phyloP scores from a whole-genome alignment of 2,329 filamentous ascomycete genomes.

The Emmonsia crescens region DNA sequence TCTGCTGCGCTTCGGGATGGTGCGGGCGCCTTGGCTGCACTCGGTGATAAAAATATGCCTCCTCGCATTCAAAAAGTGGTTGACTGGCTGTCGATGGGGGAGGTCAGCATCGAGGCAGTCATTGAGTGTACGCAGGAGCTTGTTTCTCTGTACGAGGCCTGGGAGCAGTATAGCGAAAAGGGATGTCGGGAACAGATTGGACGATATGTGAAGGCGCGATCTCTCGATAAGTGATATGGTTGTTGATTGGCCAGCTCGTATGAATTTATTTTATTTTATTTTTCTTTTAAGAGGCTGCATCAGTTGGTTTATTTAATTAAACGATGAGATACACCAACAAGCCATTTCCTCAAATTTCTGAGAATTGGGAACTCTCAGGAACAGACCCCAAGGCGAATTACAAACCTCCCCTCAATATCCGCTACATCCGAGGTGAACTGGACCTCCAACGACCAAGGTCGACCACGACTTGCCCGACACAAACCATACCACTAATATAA shows the following conservation, averaged over 20 bases:
- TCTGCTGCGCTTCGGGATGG: conserved; percentile 28
- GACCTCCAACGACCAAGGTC: not conserved
- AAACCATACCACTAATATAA: not conserved
- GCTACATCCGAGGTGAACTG: not conserved
- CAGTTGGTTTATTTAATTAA: not conserved
- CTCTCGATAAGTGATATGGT: conserved; percentile 42
- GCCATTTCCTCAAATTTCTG: not conserved
- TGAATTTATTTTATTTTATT: not conserved
- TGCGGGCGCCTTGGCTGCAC: conserved; percentile 23
- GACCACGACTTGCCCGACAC: not conserved
- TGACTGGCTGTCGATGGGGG: conserved; percentile 65
- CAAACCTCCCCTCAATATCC: not conserved
- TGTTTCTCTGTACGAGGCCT: conserved; percentile 74
- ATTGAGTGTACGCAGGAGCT: conserved; percentile 87
- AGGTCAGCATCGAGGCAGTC: conserved; percentile 71
- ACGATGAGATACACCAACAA: not conserved
- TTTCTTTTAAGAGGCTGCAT: not conserved
- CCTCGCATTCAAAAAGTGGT: conserved; percentile 53
- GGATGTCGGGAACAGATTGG: conserved; percentile 52
- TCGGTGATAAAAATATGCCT: conserved; percentile 26
- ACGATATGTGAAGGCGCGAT: conserved; percentile 51
- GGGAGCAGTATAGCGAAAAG: conserved; percentile 57
- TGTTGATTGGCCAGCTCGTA: not conserved
- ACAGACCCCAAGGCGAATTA: too few species aligned
- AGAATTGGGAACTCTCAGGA: not conserved